Evolutionary conservation across 1,139 yeast genomes (phyloP), one percentile per base, ranked within the genome.

Genomic region (Petasospora rhodanensis): DNA sequence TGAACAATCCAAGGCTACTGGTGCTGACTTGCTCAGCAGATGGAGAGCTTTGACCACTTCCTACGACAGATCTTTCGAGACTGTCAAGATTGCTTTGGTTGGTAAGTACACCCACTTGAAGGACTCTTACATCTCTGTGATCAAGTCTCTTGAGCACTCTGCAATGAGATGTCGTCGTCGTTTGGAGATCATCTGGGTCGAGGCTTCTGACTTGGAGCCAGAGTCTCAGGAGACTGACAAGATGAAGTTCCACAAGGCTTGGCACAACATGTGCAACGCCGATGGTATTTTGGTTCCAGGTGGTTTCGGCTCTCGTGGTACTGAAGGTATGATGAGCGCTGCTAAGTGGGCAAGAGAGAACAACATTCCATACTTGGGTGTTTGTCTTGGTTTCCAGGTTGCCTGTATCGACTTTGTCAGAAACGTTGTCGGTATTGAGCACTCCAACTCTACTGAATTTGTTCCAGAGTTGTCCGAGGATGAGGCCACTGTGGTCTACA

Each of bases 221-320:
- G 79, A 74, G 42, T 67, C 79, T 35, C 78, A 78, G 56, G 64
- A 64, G 23, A 55, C 64, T 27, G 75, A 79, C 52, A 82, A 87
- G 63, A 76, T 81, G 37, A 75, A 76, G 51, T 89, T 83, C 67
- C 96, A 91, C 62, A 80, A 82, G 58, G 96, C 97, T 37, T 93
- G 98, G 99, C 93, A 86, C 54, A 70, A 73, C 49, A 79, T 93
- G 47, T 86, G 96, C 59, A 79, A 84, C 53, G 96, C 98, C 16
- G 96, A 93, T 60, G 98, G 98, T 62, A 84, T 93, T 46, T 73
- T 93, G 44, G 96, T 93, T 38, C 98, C 99, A 25, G 99, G 99
- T 55, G 99, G 99, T 2, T 93, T 93, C 56, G 99, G 99, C 43
- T 66, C 78, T 35, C 81, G 98, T 62, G 99, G 99, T 63, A 86